Conservation (phyloP, 2,329 filamentous ascomycete genomes). For the Tolypocladium pustulatum region DNA sequence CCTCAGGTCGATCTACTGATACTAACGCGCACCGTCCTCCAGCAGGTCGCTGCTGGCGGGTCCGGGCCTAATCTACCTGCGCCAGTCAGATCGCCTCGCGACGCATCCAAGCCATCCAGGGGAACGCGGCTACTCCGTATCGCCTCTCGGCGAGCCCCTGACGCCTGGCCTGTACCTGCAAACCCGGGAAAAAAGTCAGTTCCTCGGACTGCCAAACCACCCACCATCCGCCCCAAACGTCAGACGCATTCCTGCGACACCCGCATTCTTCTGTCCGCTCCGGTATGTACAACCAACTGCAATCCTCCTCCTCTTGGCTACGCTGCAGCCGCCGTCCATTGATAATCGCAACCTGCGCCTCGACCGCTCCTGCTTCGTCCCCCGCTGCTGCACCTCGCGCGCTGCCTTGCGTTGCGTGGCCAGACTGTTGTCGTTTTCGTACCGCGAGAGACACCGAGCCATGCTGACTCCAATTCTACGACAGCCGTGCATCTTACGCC, state of each 20-base stretch:
- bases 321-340: background rate
- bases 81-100: background rate
- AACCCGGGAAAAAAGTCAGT: background rate
- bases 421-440: background rate
- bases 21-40: background rate
- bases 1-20: too few relatives aligned
- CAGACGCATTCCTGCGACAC: background rate
- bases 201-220: background rate
- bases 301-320: background rate
- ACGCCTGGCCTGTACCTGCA: background rate
- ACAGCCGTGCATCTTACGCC: background rate
- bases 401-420: background rate
- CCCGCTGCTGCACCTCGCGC: too few relatives aligned
- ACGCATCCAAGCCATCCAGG: background rate
- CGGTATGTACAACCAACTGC: background rate
- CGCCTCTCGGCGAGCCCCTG: too few relatives aligned
- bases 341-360: background rate
- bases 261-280: background rate
- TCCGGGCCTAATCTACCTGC: background rate
- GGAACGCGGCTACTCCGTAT: background rate
- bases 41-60: background rate
- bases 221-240: too few relatives aligned
- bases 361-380: too few relatives aligned
- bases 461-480: background rate
- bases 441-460: background rate